phyloP scores from a whole-genome alignment of 2,329 filamentous ascomycete species.

The Emmonsia crescens region DNA sequence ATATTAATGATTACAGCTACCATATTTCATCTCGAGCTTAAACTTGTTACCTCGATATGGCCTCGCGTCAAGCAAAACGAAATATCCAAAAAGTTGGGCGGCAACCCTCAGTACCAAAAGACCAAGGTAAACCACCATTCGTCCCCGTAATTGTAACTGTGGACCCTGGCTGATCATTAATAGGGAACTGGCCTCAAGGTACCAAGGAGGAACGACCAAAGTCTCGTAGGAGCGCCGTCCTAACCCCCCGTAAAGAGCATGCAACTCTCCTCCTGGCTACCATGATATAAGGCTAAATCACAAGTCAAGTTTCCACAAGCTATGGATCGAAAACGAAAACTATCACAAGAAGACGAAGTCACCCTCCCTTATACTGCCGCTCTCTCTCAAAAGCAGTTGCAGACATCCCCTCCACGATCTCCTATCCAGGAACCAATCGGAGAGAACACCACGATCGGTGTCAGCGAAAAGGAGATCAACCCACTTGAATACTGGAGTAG shows the following conservation, averaged over 20 bases:
- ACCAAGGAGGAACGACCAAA: constrained; percentile 16
- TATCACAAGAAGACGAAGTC: no score
- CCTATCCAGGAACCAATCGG: background rate
- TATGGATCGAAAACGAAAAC: constrained; percentile 16
- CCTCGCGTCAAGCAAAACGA: background rate
- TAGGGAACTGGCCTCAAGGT: constrained; percentile 12
- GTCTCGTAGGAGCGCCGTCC: no score
- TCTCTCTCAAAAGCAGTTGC: background rate
- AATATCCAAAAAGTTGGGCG: background rate
- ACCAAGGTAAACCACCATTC: background rate
- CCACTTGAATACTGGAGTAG: constrained; percentile 19
- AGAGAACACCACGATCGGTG: background rate
- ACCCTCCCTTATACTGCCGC: background rate
- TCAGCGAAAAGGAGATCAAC: constrained; percentile 12
- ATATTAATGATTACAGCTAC: no score
- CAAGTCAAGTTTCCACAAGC: constrained; percentile 14
- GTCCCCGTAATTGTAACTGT: no score
- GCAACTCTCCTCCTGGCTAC: constrained; percentile 11
- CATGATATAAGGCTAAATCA: constrained; percentile 16
- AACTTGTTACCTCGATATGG: no score
- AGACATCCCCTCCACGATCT: background rate
- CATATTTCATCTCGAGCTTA: no score
- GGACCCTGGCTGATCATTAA: constrained; percentile 5
- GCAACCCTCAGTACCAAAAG: constrained; percentile 7
- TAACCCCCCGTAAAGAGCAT: background rate